phyloP scores from a whole-genome alignment of 441 rosid genomes.

The Oxalis stricta region DNA sequence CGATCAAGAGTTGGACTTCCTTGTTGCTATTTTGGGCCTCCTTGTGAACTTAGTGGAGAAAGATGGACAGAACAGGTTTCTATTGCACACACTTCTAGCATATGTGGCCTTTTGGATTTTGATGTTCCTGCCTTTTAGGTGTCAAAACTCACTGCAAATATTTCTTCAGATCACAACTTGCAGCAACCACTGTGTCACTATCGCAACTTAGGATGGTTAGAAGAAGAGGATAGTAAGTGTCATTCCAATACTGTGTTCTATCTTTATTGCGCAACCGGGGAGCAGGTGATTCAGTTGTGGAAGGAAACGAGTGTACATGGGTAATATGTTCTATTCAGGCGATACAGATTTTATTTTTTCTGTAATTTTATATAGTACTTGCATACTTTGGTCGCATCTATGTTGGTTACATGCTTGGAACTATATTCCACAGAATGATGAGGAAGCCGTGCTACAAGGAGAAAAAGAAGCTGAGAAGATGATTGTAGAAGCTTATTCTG shows the following conservation, averaged over 20 bases:
- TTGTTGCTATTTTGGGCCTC: slow-evolving; percentile 83
- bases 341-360: neutral
- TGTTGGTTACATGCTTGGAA: slow-evolving; percentile 1
- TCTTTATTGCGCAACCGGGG: slow-evolving; percentile 76
- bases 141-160: neutral
- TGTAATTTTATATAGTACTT: neutral
- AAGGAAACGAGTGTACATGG: slow-evolving; percentile 36
- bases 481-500: slow-evolving; percentile 96
- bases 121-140: slow-evolving; percentile 3
- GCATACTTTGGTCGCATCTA: neutral
- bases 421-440: slow-evolving; percentile 45
- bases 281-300: slow-evolving; percentile 50
- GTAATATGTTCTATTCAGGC: slow-evolving; percentile 18
- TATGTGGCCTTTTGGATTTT: neutral
- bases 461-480: slow-evolving; percentile 98
- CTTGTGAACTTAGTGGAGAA: slow-evolving; percentile 94
- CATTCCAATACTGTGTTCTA: slow-evolving; percentile 71
- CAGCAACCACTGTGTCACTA: slow-evolving; percentile 43
- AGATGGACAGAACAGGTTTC: slow-evolving; percentile 76
- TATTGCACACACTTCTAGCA: slow-evolving; percentile 5
- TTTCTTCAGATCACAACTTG: slow-evolving; percentile 64
- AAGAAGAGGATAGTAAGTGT: slow-evolving; percentile 33
- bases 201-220: slow-evolving; percentile 36
- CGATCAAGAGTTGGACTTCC: slow-evolving; percentile 87
- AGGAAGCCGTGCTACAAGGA: slow-evolving; percentile 67